phyloP scores from a whole-genome alignment of 169 alveolate species.

The Eimeria falciformis region DNA sequence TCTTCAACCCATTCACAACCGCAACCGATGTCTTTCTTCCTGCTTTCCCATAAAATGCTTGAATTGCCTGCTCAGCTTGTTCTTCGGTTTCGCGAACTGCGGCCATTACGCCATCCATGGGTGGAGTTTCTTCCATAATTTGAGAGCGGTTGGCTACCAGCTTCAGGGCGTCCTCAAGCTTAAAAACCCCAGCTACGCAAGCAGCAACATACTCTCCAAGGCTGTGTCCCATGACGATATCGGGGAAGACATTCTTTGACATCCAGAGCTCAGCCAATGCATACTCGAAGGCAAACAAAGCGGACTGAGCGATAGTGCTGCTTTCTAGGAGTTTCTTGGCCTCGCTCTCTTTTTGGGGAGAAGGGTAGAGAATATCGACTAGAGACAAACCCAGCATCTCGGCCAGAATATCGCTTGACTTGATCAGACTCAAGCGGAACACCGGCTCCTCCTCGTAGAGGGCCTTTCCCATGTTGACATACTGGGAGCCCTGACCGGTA shows the following conservation, averaged over 20 bases:
- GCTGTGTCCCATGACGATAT: conserved; percentile 84
- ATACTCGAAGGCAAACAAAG: conserved; percentile 79
- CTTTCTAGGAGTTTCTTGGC: conserved; percentile 1
- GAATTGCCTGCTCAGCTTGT: conserved; percentile 69
- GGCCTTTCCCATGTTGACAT: conserved; percentile 79
- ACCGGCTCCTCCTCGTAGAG: conserved; percentile 79
- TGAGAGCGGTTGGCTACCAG: conserved; percentile 61
- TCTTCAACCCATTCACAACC: conserved; percentile 84
- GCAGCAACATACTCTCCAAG: conserved; percentile 87
- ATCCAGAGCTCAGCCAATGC: conserved; percentile 83
- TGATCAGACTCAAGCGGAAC: conserved; percentile 73
- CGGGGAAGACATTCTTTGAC: conserved; percentile 83
- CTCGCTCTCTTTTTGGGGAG: conserved; percentile 35
- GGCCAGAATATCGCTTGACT: conserved; percentile 48
- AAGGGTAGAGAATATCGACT: conserved; percentile 58
- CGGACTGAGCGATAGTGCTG: conserved; percentile 78
- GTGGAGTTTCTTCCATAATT: conserved; percentile 34
- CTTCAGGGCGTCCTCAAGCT: conserved; percentile 76
- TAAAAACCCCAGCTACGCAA: conserved; percentile 81
- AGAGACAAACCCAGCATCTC: conserved; percentile 29
- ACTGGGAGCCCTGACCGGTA: conserved; percentile 82
- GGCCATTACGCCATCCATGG: conserved; percentile 73
- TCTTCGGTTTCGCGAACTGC: conserved; percentile 71
- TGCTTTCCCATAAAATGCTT: conserved; percentile 33
- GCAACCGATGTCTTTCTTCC: conserved; percentile 67